Evolutionary conservation across 176 grass and related monocot species (phyloP).

Genomic region (Triticum monococcum): DNA sequence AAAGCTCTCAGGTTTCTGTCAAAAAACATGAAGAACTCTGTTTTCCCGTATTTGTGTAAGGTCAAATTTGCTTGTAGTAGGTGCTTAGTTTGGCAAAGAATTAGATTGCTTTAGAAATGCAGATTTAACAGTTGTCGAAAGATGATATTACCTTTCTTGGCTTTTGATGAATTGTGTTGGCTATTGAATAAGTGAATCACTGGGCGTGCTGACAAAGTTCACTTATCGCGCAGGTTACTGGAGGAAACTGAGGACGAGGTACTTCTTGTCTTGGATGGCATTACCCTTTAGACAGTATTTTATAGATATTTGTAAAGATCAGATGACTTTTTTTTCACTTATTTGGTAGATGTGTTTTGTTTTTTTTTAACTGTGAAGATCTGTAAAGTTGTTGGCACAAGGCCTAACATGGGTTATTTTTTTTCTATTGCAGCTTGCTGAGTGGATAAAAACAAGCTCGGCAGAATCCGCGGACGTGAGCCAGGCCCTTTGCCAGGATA

Average conservation of each 20-base stretch:
- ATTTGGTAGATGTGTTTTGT: neutral
- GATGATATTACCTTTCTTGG: neutral
- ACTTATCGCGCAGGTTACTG: slow-evolving; percentile 58
- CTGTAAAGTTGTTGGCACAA: neutral
- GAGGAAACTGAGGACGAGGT: slow-evolving; percentile 96
- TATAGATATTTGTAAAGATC: too few relatives aligned
- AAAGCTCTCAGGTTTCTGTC: neutral
- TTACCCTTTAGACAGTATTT: neutral
- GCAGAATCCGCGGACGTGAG: slow-evolving; percentile 51
- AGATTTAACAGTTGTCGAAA: neutral
- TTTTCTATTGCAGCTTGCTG: slow-evolving; percentile 55
- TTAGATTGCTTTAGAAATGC: neutral
- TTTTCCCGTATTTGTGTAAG: neutral
- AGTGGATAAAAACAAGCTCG: slow-evolving; percentile 77
- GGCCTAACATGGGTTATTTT: neutral
- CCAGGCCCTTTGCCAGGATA: slow-evolving; percentile 73
- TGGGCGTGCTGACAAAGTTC: slow-evolving; percentile 33
- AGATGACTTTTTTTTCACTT: neutral
- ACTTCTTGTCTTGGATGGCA: neutral
- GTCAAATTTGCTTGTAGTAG: neutral
- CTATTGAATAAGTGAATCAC: neutral
- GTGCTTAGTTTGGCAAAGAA: neutral
- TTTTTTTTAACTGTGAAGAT: neutral
- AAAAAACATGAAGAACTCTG: neutral
- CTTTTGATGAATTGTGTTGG: neutral